Conservation (phyloP, 108 stramenopile genomes). For the Skeletonema potamos region DNA sequence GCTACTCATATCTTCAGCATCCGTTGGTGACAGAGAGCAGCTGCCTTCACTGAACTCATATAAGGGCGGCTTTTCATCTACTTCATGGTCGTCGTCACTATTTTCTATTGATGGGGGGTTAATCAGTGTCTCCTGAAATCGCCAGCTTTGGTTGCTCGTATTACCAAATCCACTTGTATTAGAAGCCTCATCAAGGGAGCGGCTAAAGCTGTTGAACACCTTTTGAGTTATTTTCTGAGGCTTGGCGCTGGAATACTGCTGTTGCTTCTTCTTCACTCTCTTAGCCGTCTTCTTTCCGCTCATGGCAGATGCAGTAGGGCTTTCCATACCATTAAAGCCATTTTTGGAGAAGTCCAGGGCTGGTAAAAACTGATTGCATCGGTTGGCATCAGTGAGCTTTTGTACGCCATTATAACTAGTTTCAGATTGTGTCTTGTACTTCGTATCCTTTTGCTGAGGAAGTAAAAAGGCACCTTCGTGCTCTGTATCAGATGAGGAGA, state of each 20-base stretch:
- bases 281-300: not conserved
- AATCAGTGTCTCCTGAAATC: not conserved
- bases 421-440: not conserved
- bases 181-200: not conserved
- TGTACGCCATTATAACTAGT: not conserved
- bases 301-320: not conserved
- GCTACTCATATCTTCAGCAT: not conserved
- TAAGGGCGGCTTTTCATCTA: not conserved
- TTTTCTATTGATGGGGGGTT: conserved; percentile 1
- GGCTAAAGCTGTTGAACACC: not conserved
- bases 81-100: not conserved
- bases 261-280: not conserved
- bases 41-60: conserved; percentile 22
- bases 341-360: conserved; percentile 32
- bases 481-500: not conserved
- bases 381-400: conserved; percentile 10
- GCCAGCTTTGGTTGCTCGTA: not conserved
- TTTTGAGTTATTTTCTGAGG: not conserved
- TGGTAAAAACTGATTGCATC: conserved; percentile 40
- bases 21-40: conserved; percentile 16
- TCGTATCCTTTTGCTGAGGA: conserved; percentile 4
- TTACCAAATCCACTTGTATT: not conserved
- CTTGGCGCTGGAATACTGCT: not conserved
- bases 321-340: conserved; percentile 4
- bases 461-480: not conserved